These are phyloP conservation scores for Gaeumannomyces sp. DNA, from an alignment of 2,329 filamentous ascomycete species.

Conservation along the genomic window DNA sequence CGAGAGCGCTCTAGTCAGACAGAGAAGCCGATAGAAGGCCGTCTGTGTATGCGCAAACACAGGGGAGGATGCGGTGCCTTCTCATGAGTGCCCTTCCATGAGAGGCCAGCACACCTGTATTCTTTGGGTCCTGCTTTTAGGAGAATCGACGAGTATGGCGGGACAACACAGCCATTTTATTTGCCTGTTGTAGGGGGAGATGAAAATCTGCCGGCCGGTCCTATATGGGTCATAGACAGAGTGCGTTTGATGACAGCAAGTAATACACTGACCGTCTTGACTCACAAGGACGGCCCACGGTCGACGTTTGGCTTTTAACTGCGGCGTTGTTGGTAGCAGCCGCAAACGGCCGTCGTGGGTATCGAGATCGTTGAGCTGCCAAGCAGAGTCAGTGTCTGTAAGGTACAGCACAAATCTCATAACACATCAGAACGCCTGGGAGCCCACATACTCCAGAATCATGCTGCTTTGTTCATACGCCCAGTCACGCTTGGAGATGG, in stretches of 20 bases:
- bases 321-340: slow-evolving; percentile 59
- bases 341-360: slow-evolving; percentile 57
- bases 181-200: slow-evolving; percentile 47
- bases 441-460: slow-evolving; percentile 72
- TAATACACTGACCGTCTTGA: slow-evolving; percentile 7
- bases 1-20: neutral
- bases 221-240: neutral
- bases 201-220: no score
- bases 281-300: slow-evolving; percentile 76
- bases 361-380: slow-evolving; percentile 34
- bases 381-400: no score
- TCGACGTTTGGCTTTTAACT: slow-evolving; percentile 65
- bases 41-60: no score
- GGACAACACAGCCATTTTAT: slow-evolving; percentile 69
- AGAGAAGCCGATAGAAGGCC: neutral
- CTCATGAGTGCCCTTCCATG: slow-evolving; percentile 41
- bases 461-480: slow-evolving; percentile 76
- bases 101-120: slow-evolving; percentile 47
- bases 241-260: no score
- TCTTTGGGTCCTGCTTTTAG: slow-evolving; percentile 56
- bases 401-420: no score
- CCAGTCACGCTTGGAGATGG: slow-evolving; percentile 74
- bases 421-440: no score
- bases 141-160: slow-evolving; percentile 68
- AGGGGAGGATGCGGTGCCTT: slow-evolving; percentile 2